Conservation (phyloP, 1,139 yeast species). For the Zygoascus hellenicus region DNA sequence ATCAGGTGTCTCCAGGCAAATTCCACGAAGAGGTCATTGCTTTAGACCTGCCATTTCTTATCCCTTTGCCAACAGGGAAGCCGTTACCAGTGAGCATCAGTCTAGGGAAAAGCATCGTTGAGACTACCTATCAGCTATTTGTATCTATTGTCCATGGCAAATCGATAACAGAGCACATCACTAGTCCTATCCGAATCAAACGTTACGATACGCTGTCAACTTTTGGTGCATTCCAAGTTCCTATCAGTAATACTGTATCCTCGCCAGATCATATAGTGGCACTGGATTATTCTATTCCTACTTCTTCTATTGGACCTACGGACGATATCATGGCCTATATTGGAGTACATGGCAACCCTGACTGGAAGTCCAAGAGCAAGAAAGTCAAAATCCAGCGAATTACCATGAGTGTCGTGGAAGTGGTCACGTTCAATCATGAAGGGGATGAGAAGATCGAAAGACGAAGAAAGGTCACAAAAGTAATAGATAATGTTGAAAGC, state of each 20-base stretch:
- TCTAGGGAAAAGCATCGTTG: constrained; percentile 31
- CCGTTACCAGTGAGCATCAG: constrained; percentile 36
- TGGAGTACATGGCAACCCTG: constrained; percentile 34
- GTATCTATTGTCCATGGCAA: constrained; percentile 30
- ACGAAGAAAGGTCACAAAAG: constrained; percentile 30
- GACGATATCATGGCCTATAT: constrained; percentile 32
- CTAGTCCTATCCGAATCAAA: constrained; percentile 35
- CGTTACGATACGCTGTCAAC: constrained; percentile 38
- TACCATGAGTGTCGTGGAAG: constrained; percentile 35
- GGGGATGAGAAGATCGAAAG: constrained; percentile 32
- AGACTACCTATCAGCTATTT: constrained; percentile 33
- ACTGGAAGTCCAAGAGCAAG: constrained; percentile 32
- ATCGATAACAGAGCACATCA: constrained; percentile 25
- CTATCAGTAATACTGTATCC: constrained; percentile 26
- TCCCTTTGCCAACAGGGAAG: constrained; percentile 32
- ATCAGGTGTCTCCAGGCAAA: constrained; percentile 25
- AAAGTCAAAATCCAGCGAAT: constrained; percentile 35
- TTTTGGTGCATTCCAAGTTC: constrained; percentile 34
- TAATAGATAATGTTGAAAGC: constrained; percentile 27
- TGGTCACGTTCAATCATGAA: constrained; percentile 30
- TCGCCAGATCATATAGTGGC: constrained; percentile 36
- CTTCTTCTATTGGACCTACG: constrained; percentile 38
- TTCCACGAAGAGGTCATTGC: constrained; percentile 30
- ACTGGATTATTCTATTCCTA: constrained; percentile 33
- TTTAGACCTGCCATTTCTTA: constrained; percentile 37